Base-by-base conservation (phyloP, 2,329 filamentous ascomycete genomes). In the Cordyceps fumosorosea region DNA sequence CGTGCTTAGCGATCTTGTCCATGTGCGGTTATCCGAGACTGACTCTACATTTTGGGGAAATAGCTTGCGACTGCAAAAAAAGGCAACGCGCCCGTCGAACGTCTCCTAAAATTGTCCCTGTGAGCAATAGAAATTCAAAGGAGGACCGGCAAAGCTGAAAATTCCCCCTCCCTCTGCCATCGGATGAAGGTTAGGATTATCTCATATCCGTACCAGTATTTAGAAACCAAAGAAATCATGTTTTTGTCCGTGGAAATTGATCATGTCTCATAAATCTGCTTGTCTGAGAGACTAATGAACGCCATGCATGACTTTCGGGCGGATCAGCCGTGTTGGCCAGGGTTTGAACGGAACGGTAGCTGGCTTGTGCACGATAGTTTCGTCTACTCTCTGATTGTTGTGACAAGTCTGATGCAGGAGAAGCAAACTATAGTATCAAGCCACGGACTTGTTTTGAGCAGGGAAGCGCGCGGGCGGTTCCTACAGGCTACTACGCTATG, bases 321-420 rank as follows among this genome's bases (percentile, higher is more conserved):
- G 26, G 29, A 20, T 55, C 34, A 47, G 55, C 55, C 42, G 26
- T 57, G 55, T 37, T 57, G 55, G 55, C 55, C 44, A 48, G 42
- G 16, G 10, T 47, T 44, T n/a, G 16, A 6, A 50, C 47, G 47
- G 50, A 26, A 34, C 8, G 5, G 44, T 11, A 22, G 40, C 16
- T 11, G 44, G 44, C n/a, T 18, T n/a, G 50, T 34, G 50, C 50
- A 52, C 26, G 50, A 52, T 8, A 44, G 29, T 32, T 32, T 34
- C 26, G 18, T 51, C 7, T 51, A 12, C 18, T 47, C 26, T 32
- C 18, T 50, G 24, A 50, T 29, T 10, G 24, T 26, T 34, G 10
- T 26, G 52, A 24, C 52, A 54, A 26, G 34, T 20, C 14, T 26
- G 53, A 44, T 32, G 40, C 53, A 44, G n/a, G 44, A 20, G 11